Percentiles rank a stretch among this genome's conserved stretches.
Evolutionary conservation across 768 basidiomycete species (phyloP).

Genomic region (Hericium coralloides): DNA sequence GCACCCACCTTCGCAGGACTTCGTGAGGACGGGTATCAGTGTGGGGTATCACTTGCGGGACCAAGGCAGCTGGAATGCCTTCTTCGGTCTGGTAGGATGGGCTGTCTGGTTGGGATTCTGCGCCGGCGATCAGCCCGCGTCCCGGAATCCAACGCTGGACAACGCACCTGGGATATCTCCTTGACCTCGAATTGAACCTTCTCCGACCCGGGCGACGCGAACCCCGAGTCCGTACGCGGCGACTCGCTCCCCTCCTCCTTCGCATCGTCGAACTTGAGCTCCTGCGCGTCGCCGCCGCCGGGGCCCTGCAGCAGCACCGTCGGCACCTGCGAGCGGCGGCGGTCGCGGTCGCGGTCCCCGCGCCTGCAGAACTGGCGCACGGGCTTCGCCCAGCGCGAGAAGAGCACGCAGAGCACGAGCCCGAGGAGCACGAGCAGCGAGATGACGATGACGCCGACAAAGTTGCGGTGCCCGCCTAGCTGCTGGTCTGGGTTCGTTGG

Average conservation of each 20-base stretch:
- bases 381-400: constrained; percentile 17
- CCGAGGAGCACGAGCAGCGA: constrained; percentile 9
- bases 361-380: constrained; percentile 9
- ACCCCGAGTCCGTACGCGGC: background rate
- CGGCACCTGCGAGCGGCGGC: background rate
- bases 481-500: constrained; percentile 1
- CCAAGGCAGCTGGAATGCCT: background rate
- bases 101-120: background rate
- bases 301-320: background rate
- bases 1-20: no score
- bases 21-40: no score
- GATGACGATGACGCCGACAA: constrained; percentile 19
- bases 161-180: background rate
- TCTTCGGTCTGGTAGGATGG: background rate
- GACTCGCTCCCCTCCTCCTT: background rate
- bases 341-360: background rate
- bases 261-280: background rate
- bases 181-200: background rate
- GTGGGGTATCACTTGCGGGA: no score
- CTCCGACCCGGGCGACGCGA: background rate
- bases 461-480: constrained; percentile 14
- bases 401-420: constrained; percentile 18
- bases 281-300: no score
- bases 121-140: background rate
- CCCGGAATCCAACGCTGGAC: background rate